Base-by-base conservation (phyloP, 2,329 filamentous ascomycete species). In the Xylaria arbuscula region DNA sequence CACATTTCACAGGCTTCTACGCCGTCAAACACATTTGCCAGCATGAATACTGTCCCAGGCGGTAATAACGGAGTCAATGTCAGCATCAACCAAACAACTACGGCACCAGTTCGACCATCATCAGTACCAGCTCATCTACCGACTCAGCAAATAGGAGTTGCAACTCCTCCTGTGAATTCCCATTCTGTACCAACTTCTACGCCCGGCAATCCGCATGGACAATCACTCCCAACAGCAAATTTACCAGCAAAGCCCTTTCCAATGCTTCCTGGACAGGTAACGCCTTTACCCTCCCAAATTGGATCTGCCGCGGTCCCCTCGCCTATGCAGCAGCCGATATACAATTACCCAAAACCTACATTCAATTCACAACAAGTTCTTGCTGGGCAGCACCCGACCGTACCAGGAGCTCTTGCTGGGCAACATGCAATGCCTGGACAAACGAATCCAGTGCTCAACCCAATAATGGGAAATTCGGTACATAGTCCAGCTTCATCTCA, bases 201-300 rank as follows among this genome's bases (percentile, higher is more conserved):
- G 19, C 61, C 55, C 15, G 63, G 69, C 36, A 34, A 32, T 54
- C n/a, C 17, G 13, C 58, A 60, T 32, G 17, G n/a, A 1, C 64
- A 55, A 28, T 28, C 61, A 17, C 15, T 45, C 7, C 11, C 50
- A 28, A 51, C 28, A 8, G 9, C 57, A 53, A 66, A 55, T 10
- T 28, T 40, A 22, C 56, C 68, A 4, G 50, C 53, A 3, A 76
- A 75, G 36, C 75, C 76, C 3, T 76, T 72, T 55, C 76, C 76
- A 47, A 76, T 76, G 75, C 72, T 77, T 51, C 75, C 75, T 1
- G 76, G 76, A n/a, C 76, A 78, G 63, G 72, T 77, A 19, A 76
- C 69, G 13, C 74, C 76, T 15, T 56, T 77, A 19, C 74, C 75
- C 15, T 77, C 75, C 6, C 76, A 78, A 61, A 19, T 76, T 17